Conservation (phyloP, 768 basidiomycete species). For the Trametopsis cervina region DNA sequence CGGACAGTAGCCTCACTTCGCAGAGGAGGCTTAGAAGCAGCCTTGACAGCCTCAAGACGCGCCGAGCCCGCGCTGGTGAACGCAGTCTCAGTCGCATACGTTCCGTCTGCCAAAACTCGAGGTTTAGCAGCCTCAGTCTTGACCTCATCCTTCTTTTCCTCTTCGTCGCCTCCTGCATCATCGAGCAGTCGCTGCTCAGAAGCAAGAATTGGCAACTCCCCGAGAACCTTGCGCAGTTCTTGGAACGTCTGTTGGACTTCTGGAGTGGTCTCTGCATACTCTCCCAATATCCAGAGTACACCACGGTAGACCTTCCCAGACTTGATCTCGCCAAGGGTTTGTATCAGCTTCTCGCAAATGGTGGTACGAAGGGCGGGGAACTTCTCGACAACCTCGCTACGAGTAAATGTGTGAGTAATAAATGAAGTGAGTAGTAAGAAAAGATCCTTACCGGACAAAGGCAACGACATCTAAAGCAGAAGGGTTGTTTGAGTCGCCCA, state of each 20-base stretch:
- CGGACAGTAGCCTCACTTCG: slow-evolving; percentile 54
- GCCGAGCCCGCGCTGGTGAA: slow-evolving; percentile 61
- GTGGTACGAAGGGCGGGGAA: slow-evolving; percentile 81
- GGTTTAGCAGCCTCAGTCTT: slow-evolving; percentile 48
- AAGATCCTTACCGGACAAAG: slow-evolving; percentile 49
- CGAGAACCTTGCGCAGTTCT: slow-evolving; percentile 79
- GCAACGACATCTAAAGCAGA: slow-evolving; percentile 94
- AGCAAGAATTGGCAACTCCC: slow-evolving; percentile 96
- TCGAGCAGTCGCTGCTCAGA: slow-evolving; percentile 81
- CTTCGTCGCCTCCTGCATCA: slow-evolving; percentile 57
- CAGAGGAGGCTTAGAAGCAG: slow-evolving; percentile 85
- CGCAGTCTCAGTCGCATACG: slow-evolving; percentile 95
- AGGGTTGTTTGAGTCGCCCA: slow-evolving; percentile 91
- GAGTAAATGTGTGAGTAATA: slow-evolving; percentile 1
- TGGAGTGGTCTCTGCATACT: slow-evolving; percentile 66
- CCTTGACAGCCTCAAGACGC: slow-evolving; percentile 73
- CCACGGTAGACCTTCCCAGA: slow-evolving; percentile 97
- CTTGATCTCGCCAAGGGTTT: slow-evolving; percentile 81
- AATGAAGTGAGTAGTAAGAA: background rate
- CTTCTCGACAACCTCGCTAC: slow-evolving; percentile 92
- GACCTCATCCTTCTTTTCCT: slow-evolving; percentile 43
- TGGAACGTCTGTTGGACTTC: slow-evolving; percentile 71
- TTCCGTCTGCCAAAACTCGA: slow-evolving; percentile 89
- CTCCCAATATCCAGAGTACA: slow-evolving; percentile 96
- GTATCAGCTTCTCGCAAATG: slow-evolving; percentile 80